Conservation (phyloP, 495 filamentous ascomycete genomes). For the Penicillium canariense region DNA sequence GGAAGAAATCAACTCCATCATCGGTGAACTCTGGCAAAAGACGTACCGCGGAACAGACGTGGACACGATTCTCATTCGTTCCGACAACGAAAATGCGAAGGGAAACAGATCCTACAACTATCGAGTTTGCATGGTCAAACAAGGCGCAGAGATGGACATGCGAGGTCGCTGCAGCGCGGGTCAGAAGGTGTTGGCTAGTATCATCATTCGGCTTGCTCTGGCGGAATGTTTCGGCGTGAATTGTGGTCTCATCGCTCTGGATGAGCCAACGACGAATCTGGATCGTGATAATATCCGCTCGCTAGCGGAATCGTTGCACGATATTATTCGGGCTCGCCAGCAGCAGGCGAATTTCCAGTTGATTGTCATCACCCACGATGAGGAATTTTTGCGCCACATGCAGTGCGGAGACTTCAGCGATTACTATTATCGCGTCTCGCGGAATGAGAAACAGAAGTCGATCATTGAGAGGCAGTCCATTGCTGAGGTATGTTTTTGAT, state of each 20-base stretch:
- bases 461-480: constrained; percentile 74
- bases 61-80: constrained; percentile 91
- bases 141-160: constrained; percentile 99
- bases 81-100: constrained; percentile 72
- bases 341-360: constrained; percentile 93
- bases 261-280: constrained; percentile 97
- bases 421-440: constrained; percentile 79
- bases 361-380: constrained; percentile 98
- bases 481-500: constrained; percentile 46
- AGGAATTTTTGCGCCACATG: constrained; percentile 93
- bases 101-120: constrained; percentile 92
- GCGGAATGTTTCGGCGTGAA: constrained; percentile 97
- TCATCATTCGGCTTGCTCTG: constrained; percentile 95
- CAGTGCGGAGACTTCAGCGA: constrained; percentile 92
- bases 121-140: constrained; percentile 97
- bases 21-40: constrained; percentile 91
- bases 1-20: constrained; percentile 95
- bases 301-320: constrained; percentile 77
- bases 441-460: constrained; percentile 84
- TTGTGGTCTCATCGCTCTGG: constrained; percentile 93
- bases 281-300: constrained; percentile 91
- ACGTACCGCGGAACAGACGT: constrained; percentile 98
- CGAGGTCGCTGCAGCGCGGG: constrained; percentile 94
- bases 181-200: constrained; percentile 92
- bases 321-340: constrained; percentile 81